These are phyloP conservation scores for Penicillium sp. DNA, from an alignment of 2,329 filamentous ascomycete genomes.

Conservation along the genomic window DNA sequence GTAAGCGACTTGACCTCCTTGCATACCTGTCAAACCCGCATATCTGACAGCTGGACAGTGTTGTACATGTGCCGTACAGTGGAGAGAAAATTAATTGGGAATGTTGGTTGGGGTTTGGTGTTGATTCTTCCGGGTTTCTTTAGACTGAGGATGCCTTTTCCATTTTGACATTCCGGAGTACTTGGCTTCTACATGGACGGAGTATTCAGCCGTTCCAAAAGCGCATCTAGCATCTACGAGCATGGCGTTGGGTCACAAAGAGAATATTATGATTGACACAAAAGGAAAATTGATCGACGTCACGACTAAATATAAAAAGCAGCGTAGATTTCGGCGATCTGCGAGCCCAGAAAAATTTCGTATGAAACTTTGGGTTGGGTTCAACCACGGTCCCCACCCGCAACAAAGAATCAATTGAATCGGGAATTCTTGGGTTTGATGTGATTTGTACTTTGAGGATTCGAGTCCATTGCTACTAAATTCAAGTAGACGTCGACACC, in stretches of 20 bases:
- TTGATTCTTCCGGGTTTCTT: too few relatives aligned
- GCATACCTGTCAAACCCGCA: constrained; percentile 8
- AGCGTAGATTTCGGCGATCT: constrained; percentile 1
- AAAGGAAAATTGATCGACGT: constrained; percentile 1
- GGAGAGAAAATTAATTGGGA: constrained; percentile 45
- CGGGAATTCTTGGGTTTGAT: too few relatives aligned
- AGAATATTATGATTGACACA: too few relatives aligned
- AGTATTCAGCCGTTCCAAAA: too few relatives aligned
- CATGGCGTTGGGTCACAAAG: too few relatives aligned
- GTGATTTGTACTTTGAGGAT: constrained; percentile 1
- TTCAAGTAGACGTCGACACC: too few relatives aligned
- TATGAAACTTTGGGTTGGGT: constrained; percentile 1
- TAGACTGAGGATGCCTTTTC: too few relatives aligned
- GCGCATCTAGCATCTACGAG: too few relatives aligned
- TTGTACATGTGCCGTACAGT: constrained; percentile 41
- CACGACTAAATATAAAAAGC: too few relatives aligned
- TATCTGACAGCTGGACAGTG: constrained; percentile 35
- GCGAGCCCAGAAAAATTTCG: constrained; percentile 3
- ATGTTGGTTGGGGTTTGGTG: too few relatives aligned
- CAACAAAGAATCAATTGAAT: constrained; percentile 2
- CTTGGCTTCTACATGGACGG: too few relatives aligned
- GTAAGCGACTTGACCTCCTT: constrained; percentile 39
- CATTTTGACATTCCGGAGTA: too few relatives aligned
- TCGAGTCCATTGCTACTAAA: background rate
- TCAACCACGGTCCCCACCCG: background rate